phyloP scores from a whole-genome alignment of 2,329 filamentous ascomycete genomes.

The Alternaria sp. region DNA sequence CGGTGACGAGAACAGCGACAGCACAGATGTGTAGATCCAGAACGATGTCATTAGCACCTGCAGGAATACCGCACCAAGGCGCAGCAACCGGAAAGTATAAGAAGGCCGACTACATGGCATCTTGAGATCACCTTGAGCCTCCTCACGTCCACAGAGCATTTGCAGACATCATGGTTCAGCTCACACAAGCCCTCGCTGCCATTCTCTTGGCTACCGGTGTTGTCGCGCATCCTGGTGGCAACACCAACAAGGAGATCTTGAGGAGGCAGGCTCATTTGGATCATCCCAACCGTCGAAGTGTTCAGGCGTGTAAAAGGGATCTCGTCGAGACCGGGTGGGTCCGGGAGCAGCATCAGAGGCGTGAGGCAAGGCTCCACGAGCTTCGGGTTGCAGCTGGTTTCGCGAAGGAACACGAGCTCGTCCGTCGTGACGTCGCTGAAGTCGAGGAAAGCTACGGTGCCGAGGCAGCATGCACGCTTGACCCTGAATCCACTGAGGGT shows the following conservation, averaged over 20 bases:
- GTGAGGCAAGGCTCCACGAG: conserved; percentile 46
- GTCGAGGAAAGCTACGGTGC: conserved; percentile 35
- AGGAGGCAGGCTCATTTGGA: conserved; percentile 42
- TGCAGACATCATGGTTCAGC: conserved; percentile 31
- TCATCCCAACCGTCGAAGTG: conserved; percentile 47
- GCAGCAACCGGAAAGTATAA: conserved; percentile 26
- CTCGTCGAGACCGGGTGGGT: conserved; percentile 42
- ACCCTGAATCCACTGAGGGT: conserved; percentile 42
- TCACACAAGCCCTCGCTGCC: conserved; percentile 30
- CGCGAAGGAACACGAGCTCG: conserved; percentile 36
- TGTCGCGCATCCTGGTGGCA: conserved; percentile 50
- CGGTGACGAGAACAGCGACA: conserved; percentile 2
- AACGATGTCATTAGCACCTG: conserved; percentile 14
- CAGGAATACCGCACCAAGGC: conserved; percentile 12
- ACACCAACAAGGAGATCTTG: conserved; percentile 40
- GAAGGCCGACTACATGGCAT: conserved; percentile 10
- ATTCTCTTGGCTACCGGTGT: conserved; percentile 33
- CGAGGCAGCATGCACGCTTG: conserved; percentile 40
- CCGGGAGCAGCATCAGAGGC: conserved; percentile 45
- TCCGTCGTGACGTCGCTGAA: conserved; percentile 35
- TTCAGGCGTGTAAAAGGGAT: conserved; percentile 43
- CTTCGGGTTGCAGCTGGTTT: conserved; percentile 47
- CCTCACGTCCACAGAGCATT: not conserved
- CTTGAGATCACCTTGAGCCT: not conserved
- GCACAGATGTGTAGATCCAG: conserved; percentile 15